These are phyloP conservation scores for Neurospora tetrasperma DNA, from an alignment of 495 filamentous ascomycete species.

Conservation along the genomic window DNA sequence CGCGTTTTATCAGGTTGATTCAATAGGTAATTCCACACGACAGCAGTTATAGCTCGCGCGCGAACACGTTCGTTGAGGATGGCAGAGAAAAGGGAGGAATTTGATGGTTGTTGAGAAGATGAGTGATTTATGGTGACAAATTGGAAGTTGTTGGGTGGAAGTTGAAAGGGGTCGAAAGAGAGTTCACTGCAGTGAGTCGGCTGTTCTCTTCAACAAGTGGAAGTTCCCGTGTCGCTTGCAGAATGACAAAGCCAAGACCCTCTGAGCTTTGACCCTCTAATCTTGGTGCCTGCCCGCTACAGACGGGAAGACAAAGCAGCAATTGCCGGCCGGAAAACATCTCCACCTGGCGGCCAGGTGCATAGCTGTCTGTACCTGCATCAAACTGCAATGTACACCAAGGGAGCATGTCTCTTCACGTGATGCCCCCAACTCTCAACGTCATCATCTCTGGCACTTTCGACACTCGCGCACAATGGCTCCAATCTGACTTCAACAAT, in stretches of 20 bases:
- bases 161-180: not conserved
- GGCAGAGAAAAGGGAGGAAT: not conserved
- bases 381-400: not conserved
- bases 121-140: not conserved
- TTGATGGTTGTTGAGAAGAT: not conserved
- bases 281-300: not conserved
- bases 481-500: not conserved
- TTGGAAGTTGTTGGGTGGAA: not conserved
- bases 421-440: not conserved
- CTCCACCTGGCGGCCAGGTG: not conserved
- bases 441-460: not conserved
- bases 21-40: not conserved
- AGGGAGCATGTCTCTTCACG: not conserved
- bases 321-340: not conserved
- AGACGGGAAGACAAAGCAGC: too few species aligned
- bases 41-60: too few species aligned
- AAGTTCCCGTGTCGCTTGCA: not conserved
- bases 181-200: too few species aligned
- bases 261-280: not conserved
- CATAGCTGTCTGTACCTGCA: not conserved
- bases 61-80: not conserved
- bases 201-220: too few species aligned
- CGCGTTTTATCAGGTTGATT: not conserved
- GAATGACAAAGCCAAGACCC: not conserved
- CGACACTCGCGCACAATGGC: not conserved